Percentiles rank a stretch among this genome's conserved stretches.
phyloP scores from a whole-genome alignment of 2,329 filamentous ascomycete species.

The Aspergillus costaricaensis region DNA sequence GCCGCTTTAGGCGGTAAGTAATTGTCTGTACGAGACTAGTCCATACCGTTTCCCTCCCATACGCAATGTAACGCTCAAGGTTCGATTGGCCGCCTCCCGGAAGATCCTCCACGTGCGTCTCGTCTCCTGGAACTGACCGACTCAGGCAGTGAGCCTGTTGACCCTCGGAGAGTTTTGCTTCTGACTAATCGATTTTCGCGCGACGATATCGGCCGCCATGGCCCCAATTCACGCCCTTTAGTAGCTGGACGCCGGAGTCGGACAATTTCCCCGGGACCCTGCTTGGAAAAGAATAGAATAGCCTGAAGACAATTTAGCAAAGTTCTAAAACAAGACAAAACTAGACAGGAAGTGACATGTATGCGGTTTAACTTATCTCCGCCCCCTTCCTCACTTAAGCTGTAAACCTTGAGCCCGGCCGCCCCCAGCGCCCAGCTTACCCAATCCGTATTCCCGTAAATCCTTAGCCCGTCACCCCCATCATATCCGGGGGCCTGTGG shows the following conservation, averaged over 20 bases:
- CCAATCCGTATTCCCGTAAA: not conserved
- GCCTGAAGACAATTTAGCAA: too few species aligned
- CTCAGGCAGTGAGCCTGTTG: not conserved
- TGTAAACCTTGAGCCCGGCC: not conserved
- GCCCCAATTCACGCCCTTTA: too few species aligned
- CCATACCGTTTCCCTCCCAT: not conserved
- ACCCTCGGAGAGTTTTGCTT: constrained; percentile 2
- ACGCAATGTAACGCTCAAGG: constrained; percentile 17
- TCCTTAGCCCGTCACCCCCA: not conserved
- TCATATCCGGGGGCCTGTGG: not conserved
- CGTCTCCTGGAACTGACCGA: not conserved
- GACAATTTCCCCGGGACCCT: not conserved
- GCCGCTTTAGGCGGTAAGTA: not conserved
- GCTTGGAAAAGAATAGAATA: too few species aligned
- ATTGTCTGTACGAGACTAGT: not conserved
- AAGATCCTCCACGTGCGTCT: constrained; percentile 24
- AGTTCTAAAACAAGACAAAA: not conserved
- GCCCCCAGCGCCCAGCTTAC: too few species aligned
- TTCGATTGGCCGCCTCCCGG: constrained; percentile 22
- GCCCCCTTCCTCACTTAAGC: not conserved
- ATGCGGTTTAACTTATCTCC: not conserved
- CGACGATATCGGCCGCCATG: not conserved
- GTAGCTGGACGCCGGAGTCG: not conserved
- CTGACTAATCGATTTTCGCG: not conserved
- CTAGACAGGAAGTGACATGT: not conserved